These are phyloP conservation scores for Arctostaphylos glauca DNA, from an alignment of 148 eudicot genomes.

Conservation along the genomic window DNA sequence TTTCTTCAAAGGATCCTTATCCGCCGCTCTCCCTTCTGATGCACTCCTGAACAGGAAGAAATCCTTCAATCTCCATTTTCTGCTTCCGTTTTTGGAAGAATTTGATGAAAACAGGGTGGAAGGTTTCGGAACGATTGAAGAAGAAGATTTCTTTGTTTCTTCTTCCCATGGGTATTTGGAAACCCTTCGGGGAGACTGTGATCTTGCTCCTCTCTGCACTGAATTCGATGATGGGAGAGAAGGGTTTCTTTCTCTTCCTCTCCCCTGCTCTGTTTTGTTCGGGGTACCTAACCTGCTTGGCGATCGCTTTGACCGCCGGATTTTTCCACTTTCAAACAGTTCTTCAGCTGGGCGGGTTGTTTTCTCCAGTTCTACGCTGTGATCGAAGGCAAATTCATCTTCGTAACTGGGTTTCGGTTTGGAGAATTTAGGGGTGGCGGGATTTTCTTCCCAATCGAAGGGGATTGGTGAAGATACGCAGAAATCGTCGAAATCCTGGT, in stretches of 20 bases:
- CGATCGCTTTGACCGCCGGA: slow-evolving; percentile 26
- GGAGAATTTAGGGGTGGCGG: slow-evolving; percentile 16
- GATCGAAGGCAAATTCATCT: slow-evolving; percentile 38
- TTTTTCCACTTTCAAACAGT: slow-evolving; percentile 50
- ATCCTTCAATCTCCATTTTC: slow-evolving; percentile 70
- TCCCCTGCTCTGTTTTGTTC: slow-evolving; percentile 6
- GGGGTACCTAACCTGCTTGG: neutral
- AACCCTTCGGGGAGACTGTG: slow-evolving; percentile 54
- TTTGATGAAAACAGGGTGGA: slow-evolving; percentile 18
- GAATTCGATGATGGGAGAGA: slow-evolving; percentile 18
- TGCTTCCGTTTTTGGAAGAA: slow-evolving; percentile 30
- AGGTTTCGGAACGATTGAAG: slow-evolving; percentile 11
- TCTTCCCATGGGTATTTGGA: slow-evolving; percentile 55
- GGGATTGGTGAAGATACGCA: slow-evolving; percentile 16
- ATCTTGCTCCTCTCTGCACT: slow-evolving; percentile 37
- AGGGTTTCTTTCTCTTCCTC: slow-evolving; percentile 27
- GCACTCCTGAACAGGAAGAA: slow-evolving; percentile 72
- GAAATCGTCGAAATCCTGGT: slow-evolving; percentile 22
- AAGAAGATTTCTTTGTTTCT: slow-evolving; percentile 23
- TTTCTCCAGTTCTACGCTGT: slow-evolving; percentile 19
- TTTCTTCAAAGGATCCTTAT: slow-evolving; percentile 54
- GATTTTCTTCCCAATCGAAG: slow-evolving; percentile 19
- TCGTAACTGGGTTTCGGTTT: neutral
- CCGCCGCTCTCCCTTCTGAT: slow-evolving; percentile 69
- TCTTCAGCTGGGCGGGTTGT: slow-evolving; percentile 37